A percentile compares a stretch with the other conserved stretches of the same genome.
Evolutionary conservation across 305 asterid species (phyloP).

Genomic region (Solanum hybrid): DNA sequence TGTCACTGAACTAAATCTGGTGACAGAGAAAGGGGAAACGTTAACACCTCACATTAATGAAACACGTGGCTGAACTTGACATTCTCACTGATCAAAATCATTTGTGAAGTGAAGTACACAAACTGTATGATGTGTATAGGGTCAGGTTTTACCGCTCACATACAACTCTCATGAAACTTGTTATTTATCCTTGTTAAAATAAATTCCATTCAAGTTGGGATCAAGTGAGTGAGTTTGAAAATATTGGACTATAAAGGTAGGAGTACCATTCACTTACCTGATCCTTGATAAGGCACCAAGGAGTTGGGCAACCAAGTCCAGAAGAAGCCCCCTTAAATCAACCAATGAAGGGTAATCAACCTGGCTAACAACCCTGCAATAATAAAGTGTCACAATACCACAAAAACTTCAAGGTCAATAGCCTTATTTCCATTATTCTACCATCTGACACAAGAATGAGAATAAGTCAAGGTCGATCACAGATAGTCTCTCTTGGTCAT

Average conservation of each 20-base stretch:
- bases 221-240: neutral
- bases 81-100: neutral
- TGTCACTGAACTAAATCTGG: constrained; percentile 96
- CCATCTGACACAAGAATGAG: neutral
- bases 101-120: neutral
- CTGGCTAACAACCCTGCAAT: constrained; percentile 95
- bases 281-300: constrained; percentile 97
- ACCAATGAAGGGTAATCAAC: constrained; percentile 97
- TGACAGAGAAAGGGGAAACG: constrained; percentile 8
- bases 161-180: neutral
- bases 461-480: neutral
- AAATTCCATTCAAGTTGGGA: neutral
- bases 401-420: neutral
- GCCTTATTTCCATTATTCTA: neutral
- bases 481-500: neutral
- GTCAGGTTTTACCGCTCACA: neutral
- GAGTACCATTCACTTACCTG: constrained; percentile 38
- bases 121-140: neutral
- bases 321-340: constrained; percentile 96
- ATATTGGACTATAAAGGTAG: neutral
- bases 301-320: constrained; percentile 96
- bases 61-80: neutral
- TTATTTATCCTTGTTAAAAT: neutral
- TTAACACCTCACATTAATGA: neutral
- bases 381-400: constrained; percentile 10